Conservation (phyloP, 257 asterid species). For the Penstemon eatonii region DNA sequence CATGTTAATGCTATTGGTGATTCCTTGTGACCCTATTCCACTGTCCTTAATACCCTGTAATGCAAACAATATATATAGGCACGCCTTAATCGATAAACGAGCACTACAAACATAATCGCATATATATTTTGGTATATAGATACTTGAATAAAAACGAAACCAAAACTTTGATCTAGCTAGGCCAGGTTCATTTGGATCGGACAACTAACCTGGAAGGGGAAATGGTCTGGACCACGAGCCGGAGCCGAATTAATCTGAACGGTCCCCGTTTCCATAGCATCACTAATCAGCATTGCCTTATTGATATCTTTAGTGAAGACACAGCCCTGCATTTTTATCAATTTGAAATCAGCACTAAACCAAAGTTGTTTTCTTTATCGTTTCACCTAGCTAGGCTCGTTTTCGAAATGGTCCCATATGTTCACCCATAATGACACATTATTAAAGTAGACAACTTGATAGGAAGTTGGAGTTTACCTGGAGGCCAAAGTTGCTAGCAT, state of each 20-base stretch:
- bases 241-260: conserved; percentile 98
- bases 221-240: conserved; percentile 98
- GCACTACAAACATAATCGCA: no score
- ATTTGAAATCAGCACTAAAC: not conserved
- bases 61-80: not conserved
- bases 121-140: no score
- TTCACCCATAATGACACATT: no score
- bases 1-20: conserved; percentile 93
- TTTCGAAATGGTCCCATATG: no score
- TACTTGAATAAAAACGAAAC: no score
- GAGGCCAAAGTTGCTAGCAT: conserved; percentile 94
- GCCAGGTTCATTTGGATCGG: not conserved
- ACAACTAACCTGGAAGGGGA: conserved; percentile 76
- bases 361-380: not conserved
- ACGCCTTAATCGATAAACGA: not conserved
- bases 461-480: conserved; percentile 48
- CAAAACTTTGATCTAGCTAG: not conserved
- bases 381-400: no score
- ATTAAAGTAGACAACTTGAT: not conserved
- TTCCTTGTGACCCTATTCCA: conserved; percentile 98
- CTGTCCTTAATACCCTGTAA: conserved; percentile 94
- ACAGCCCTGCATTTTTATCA: conserved; percentile 56
- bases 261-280: conserved; percentile 94
- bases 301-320: conserved; percentile 89
- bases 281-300: conserved; percentile 87